Conservation (phyloP, 225 moss, liverwort and hornwort species). For the Pseudoscleropodium purum region DNA sequence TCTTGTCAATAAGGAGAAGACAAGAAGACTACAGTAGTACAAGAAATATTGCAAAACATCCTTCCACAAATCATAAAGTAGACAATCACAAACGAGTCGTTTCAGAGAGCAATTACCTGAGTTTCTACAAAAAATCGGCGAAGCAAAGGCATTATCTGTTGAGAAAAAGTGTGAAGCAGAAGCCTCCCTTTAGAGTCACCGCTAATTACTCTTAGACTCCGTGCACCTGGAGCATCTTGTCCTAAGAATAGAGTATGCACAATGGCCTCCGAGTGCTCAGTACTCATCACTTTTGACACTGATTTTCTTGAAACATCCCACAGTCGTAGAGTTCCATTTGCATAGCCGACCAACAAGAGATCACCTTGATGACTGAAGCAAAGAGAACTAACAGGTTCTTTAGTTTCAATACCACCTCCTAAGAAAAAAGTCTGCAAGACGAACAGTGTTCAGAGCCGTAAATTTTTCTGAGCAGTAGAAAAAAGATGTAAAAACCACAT, state of each 20-base stretch:
- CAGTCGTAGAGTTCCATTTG: slow-evolving; percentile 71
- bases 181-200: slow-evolving; percentile 86
- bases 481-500: neutral
- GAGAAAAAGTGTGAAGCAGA: slow-evolving; percentile 68
- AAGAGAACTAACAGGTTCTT: slow-evolving; percentile 75
- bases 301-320: slow-evolving; percentile 86
- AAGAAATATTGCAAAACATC: neutral
- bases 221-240: slow-evolving; percentile 80
- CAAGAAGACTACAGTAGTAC: neutral
- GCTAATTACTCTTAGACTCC: slow-evolving; percentile 71
- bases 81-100: neutral
- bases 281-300: slow-evolving; percentile 59
- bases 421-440: slow-evolving; percentile 72
- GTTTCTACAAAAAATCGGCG: slow-evolving; percentile 72
- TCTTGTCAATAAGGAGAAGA: neutral
- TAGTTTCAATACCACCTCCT: slow-evolving; percentile 74
- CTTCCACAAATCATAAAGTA: neutral
- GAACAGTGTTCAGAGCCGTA: neutral
- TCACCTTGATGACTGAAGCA: slow-evolving; percentile 98
- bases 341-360: slow-evolving; percentile 83
- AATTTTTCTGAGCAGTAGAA: neutral
- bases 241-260: slow-evolving; percentile 88
- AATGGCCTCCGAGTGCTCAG: slow-evolving; percentile 72
- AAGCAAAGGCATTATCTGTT: slow-evolving; percentile 63
- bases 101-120: slow-evolving; percentile 20